Evolutionary conservation across 192 early-diverging fungal species (phyloP).

Genomic region (Pilaira anomala): DNA sequence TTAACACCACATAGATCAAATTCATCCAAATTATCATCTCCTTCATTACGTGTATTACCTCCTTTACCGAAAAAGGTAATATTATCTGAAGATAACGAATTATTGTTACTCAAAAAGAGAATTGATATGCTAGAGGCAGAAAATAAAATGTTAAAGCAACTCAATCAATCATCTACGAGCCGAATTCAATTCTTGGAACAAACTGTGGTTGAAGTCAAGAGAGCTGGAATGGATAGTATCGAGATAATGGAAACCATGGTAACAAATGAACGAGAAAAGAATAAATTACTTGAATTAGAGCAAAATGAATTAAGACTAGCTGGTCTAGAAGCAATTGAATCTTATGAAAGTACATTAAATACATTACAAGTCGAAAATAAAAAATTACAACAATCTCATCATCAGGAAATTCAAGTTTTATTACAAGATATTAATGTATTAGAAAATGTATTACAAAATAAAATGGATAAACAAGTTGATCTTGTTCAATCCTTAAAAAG

Average conservation of each 20-base stretch:
- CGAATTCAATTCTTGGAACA: slow-evolving; percentile 18
- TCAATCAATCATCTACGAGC: neutral
- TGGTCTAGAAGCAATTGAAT: slow-evolving; percentile 38
- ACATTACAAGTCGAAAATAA: slow-evolving; percentile 29
- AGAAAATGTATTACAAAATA: slow-evolving; percentile 15
- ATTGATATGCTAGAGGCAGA: slow-evolving; percentile 9
- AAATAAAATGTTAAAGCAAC: slow-evolving; percentile 3
- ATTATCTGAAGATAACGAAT: neutral
- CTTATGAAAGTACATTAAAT: slow-evolving; percentile 35
- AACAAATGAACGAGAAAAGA: neutral
- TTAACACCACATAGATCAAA: slow-evolving; percentile 4
- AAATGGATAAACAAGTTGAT: slow-evolving; percentile 6
- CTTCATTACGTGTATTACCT: neutral
- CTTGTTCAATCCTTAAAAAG: neutral
- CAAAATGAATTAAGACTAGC: slow-evolving; percentile 31
- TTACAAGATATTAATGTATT: slow-evolving; percentile 12
- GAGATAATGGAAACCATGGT: slow-evolving; percentile 30
- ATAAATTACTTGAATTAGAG: slow-evolving; percentile 20
- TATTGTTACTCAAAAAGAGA: neutral
- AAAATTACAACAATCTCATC: slow-evolving; percentile 25
- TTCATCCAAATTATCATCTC: slow-evolving; percentile 1
- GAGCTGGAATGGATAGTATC: slow-evolving; percentile 33
- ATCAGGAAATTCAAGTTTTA: slow-evolving; percentile 3
- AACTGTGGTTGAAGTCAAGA: slow-evolving; percentile 24
- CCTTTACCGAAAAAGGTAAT: slow-evolving; percentile 12